Conservation (phyloP, 352 stramenopile genomes). For the Phytophthora nicotianae region DNA sequence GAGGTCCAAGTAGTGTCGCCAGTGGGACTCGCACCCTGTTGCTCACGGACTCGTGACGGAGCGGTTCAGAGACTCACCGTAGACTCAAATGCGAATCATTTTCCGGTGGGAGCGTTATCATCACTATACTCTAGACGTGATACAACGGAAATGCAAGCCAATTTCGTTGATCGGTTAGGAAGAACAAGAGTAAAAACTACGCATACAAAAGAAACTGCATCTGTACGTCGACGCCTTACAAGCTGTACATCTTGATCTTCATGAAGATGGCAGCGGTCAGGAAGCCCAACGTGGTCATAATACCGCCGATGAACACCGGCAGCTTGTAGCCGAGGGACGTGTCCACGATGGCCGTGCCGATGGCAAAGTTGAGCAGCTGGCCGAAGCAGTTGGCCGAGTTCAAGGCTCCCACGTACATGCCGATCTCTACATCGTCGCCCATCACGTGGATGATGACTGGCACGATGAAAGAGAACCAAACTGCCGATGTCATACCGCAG, state of each 20-base stretch:
- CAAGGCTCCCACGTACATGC: constrained; percentile 51
- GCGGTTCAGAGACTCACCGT: too few species aligned
- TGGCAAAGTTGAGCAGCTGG: constrained; percentile 39
- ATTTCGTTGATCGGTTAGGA: background rate
- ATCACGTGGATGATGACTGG: constrained; percentile 28
- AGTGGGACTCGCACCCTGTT: too few species aligned
- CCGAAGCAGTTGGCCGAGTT: constrained; percentile 51
- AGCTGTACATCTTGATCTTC: constrained; percentile 62
- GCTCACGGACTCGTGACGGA: too few species aligned
- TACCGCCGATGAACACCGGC: constrained; percentile 35
- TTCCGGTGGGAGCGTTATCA: constrained; percentile 6
- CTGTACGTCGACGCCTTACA: constrained; percentile 37
- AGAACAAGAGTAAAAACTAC: constrained; percentile 5
- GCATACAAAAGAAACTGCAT: constrained; percentile 19
- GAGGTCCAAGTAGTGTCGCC: too few species aligned
- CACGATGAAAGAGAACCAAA: constrained; percentile 30
- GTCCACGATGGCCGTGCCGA: constrained; percentile 30
- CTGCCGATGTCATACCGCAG: constrained; percentile 44
- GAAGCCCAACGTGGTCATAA: constrained; percentile 40
- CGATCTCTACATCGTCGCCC: constrained; percentile 28
- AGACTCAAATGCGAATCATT: constrained; percentile 4
- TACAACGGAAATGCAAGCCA: constrained; percentile 15
- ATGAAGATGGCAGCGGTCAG: constrained; percentile 49
- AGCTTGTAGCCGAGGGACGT: constrained; percentile 43
- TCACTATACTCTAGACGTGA: constrained; percentile 1